Evolutionary conservation across 306 rosid species (phyloP).

Genomic region (Rubus idaeus): DNA sequence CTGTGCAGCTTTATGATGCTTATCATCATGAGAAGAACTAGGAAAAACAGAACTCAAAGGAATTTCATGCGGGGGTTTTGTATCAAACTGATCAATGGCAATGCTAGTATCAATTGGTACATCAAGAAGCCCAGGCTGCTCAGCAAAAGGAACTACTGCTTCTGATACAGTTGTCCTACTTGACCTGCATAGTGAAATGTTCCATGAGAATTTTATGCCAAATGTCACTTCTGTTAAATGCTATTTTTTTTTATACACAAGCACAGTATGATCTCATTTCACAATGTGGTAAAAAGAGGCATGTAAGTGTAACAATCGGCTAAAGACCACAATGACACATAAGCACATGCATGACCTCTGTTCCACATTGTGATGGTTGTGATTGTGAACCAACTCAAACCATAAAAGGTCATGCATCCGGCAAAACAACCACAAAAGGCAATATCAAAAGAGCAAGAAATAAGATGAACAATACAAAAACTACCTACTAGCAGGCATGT

Average conservation of each 20-base stretch:
- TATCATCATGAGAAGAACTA: constrained; percentile 47
- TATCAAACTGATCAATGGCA: constrained; percentile 36
- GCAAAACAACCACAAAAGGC: not conserved
- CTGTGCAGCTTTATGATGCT: constrained; percentile 74
- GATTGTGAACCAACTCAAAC: constrained; percentile 19
- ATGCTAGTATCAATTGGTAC: constrained; percentile 36
- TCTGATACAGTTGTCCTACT: constrained; percentile 91
- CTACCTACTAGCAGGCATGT: constrained; percentile 93
- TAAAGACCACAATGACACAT: not conserved
- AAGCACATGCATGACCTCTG: constrained; percentile 9
- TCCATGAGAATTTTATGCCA: constrained; percentile 26
- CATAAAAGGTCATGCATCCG: constrained; percentile 6
- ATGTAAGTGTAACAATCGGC: not conserved
- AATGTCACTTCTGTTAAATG: not conserved
- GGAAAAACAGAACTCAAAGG: constrained; percentile 36
- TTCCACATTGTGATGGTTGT: constrained; percentile 23
- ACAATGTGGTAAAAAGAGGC: constrained; percentile 13
- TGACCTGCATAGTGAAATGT: constrained; percentile 57
- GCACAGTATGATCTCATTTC: constrained; percentile 10
- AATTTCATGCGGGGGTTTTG: constrained; percentile 41
- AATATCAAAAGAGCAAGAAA: constrained; percentile 20
- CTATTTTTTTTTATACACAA: constrained; percentile 16
- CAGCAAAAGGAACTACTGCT: constrained; percentile 62
- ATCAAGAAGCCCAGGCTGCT: constrained; percentile 34
- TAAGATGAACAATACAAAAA: constrained; percentile 22